Evolutionary conservation across 1,284 basidiomycete genomes (phyloP).

Genomic region (Irpex sp.): DNA sequence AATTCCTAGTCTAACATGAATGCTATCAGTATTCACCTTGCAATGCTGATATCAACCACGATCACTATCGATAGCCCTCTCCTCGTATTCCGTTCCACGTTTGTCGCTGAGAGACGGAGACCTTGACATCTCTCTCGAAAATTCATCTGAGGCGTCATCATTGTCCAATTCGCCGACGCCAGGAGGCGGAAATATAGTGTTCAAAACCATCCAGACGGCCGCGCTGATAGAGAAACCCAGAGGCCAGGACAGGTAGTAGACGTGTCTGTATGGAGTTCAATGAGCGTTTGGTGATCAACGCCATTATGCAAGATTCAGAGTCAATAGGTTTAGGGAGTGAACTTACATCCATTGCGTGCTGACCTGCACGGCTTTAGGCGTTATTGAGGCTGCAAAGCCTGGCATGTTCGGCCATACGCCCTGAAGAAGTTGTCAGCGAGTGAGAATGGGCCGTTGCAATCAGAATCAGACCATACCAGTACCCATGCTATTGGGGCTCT

Average conservation of each 20-base stretch:
- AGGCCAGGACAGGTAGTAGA: conserved; percentile 39
- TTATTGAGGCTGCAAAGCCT: conserved; percentile 33
- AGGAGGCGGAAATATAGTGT: conserved; percentile 32
- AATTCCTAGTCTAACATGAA: too few species aligned
- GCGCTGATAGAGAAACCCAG: conserved; percentile 36
- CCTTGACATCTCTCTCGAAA: too few species aligned
- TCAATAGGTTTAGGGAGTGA: too few species aligned
- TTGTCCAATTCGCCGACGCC: conserved; percentile 33
- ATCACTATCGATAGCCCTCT: too few species aligned
- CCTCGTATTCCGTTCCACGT: too few species aligned
- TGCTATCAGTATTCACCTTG: too few species aligned
- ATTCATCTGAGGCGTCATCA: too few species aligned
- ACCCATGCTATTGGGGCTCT: conserved; percentile 37
- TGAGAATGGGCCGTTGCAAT: not conserved
- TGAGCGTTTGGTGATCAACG: not conserved
- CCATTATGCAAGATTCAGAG: not conserved
- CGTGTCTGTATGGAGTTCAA: conserved; percentile 23
- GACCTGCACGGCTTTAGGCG: conserved; percentile 26
- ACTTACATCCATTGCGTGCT: conserved; percentile 32
- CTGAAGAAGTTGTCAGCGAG: conserved; percentile 16
- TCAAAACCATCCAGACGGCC: conserved; percentile 30
- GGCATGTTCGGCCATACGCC: conserved; percentile 39
- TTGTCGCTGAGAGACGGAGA: too few species aligned
- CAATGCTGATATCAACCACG: too few species aligned
- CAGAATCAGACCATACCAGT: conserved; percentile 23